Percentiles rank a stretch among this genome's conserved stretches.
Conservation (phyloP, 257 asterid genomes). For the Rubia yunnanensis region DNA sequence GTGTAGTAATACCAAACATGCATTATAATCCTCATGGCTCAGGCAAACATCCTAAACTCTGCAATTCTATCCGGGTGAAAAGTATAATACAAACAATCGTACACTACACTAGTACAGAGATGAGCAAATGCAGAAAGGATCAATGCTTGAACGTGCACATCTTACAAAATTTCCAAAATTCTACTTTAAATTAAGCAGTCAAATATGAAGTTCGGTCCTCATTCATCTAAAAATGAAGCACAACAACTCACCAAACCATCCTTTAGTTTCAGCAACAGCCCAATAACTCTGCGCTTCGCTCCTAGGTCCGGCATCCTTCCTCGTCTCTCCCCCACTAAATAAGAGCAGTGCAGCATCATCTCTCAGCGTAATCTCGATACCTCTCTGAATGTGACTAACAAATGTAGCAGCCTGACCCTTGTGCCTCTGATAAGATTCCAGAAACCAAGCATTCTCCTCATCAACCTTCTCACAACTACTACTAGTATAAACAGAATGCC, state of each 20-base stretch:
- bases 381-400: slow-evolving; percentile 72
- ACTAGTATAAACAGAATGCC: slow-evolving; percentile 93
- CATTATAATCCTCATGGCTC: neutral
- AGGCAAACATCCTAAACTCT: neutral
- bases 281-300: slow-evolving; percentile 98
- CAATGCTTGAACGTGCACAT: neutral
- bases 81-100: neutral
- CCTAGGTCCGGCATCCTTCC: slow-evolving; percentile 91
- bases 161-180: neutral
- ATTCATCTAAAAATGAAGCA: slow-evolving; percentile 1
- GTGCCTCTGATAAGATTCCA: slow-evolving; percentile 89
- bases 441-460: slow-evolving; percentile 83
- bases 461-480: slow-evolving; percentile 84
- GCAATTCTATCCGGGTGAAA: neutral
- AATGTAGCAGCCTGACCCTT: slow-evolving; percentile 96
- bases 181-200: neutral
- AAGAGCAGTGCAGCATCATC: slow-evolving; percentile 68
- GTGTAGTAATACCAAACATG: neutral
- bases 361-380: slow-evolving; percentile 52
- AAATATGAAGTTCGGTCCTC: neutral
- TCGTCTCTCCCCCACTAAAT: slow-evolving; percentile 96
- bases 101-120: neutral
- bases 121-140: neutral
- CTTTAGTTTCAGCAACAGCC: slow-evolving; percentile 80
- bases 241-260: slow-evolving; percentile 81